Percentiles rank a stretch among this genome's conserved stretches.
phyloP scores from a whole-genome alignment of 2,329 filamentous ascomycete genomes.

The Aureobasidium pullulans region DNA sequence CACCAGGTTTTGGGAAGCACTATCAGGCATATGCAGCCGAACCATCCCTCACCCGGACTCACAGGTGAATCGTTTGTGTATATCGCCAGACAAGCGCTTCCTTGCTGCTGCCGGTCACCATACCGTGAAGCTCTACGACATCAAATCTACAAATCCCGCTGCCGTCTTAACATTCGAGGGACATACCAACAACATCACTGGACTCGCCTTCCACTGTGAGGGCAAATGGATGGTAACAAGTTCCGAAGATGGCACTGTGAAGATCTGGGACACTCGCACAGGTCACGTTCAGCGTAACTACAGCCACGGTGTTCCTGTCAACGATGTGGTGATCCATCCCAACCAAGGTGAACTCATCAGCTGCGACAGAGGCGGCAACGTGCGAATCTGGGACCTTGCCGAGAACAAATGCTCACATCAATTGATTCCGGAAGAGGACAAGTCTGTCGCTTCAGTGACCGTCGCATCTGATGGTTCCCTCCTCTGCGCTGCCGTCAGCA shows the following conservation, averaged over 20 bases:
- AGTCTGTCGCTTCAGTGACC: slow-evolving; percentile 87
- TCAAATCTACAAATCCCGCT: slow-evolving; percentile 95
- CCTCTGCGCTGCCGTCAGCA: slow-evolving; percentile 71
- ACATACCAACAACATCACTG: slow-evolving; percentile 91
- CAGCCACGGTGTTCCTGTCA: slow-evolving; percentile 78
- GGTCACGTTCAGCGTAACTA: slow-evolving; percentile 89
- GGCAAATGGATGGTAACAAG: slow-evolving; percentile 99
- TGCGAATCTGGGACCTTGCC: slow-evolving; percentile 91
- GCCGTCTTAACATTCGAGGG: slow-evolving; percentile 91
- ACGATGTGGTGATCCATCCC: slow-evolving; percentile 98
- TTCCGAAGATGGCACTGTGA: slow-evolving; percentile 92
- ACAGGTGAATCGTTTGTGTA: slow-evolving; percentile 95
- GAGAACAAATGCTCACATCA: slow-evolving; percentile 97
- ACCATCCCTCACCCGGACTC: slow-evolving; percentile 98
- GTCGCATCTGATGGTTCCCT: slow-evolving; percentile 91
- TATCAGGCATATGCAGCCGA: slow-evolving; percentile 94
- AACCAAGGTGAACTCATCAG: slow-evolving; percentile 98
- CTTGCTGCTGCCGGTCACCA: slow-evolving; percentile 75
- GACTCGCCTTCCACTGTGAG: slow-evolving; percentile 95
- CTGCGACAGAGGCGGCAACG: slow-evolving; percentile 86
- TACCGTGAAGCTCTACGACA: slow-evolving; percentile 95
- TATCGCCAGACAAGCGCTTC: slow-evolving; percentile 95
- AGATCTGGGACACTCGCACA: slow-evolving; percentile 90
- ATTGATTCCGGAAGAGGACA: slow-evolving; percentile 91
- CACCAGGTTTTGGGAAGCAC: slow-evolving; percentile 88